Conservation (phyloP, 2,329 filamentous ascomycete genomes). For the Botrytis deweyae region DNA sequence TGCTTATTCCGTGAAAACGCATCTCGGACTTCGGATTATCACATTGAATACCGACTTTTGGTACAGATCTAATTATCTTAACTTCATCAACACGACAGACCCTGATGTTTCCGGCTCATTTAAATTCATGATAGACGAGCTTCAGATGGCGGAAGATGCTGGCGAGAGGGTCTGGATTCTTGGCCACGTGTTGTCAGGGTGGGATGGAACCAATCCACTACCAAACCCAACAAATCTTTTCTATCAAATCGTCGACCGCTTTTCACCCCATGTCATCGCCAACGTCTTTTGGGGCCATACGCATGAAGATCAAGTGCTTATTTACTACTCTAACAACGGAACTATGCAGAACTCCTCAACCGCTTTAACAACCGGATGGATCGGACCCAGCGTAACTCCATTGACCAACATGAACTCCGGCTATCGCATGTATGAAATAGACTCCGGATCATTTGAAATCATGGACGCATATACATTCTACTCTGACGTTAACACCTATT, state of each 20-base stretch:
- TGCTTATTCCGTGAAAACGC: slow-evolving; percentile 54
- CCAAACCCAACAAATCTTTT: slow-evolving; percentile 54
- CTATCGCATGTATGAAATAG: slow-evolving; percentile 55
- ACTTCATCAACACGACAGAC: slow-evolving; percentile 52
- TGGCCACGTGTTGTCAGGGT: slow-evolving; percentile 55
- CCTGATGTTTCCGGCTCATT: slow-evolving; percentile 51
- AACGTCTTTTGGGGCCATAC: slow-evolving; percentile 56
- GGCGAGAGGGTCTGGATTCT: slow-evolving; percentile 54
- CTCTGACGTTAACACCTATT: slow-evolving; percentile 50
- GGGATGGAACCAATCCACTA: slow-evolving; percentile 54
- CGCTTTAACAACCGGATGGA: slow-evolving; percentile 52
- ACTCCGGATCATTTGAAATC: slow-evolving; percentile 53
- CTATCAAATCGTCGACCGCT: slow-evolving; percentile 55
- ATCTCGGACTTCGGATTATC: slow-evolving; percentile 52
- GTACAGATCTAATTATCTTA: slow-evolving; percentile 47
- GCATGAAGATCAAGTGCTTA: slow-evolving; percentile 54
- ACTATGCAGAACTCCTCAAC: slow-evolving; percentile 44
- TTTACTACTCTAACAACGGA: slow-evolving; percentile 54
- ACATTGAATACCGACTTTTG: slow-evolving; percentile 54
- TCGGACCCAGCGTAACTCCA: slow-evolving; percentile 52
- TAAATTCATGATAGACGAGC: slow-evolving; percentile 50
- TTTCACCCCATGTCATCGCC: slow-evolving; percentile 54
- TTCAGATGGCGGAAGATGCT: slow-evolving; percentile 52
- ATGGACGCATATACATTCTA: slow-evolving; percentile 55
- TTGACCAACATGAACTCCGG: slow-evolving; percentile 55